Base-by-base conservation (phyloP, 192 early-diverging fungal species). In the Podila horticola region DNA sequence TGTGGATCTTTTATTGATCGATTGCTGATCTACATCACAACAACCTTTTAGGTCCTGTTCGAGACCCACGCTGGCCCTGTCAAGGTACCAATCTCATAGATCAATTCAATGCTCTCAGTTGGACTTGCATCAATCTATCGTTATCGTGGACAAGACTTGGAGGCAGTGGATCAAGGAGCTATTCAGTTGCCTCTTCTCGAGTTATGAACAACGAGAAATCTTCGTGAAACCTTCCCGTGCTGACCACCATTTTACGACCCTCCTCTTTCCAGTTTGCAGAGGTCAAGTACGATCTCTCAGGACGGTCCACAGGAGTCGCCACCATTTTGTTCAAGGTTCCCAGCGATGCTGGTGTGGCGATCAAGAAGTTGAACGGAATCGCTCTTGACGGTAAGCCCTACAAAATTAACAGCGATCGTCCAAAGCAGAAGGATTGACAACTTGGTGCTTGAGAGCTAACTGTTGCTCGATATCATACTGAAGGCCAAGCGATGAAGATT, bases 281-380 rank as follows among this genome's bases (percentile, higher is more conserved):
- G 17, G 66, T 81, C 71, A 81, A 85, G 41, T 90, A 85, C 74
- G 89, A 90, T 74, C 81, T 66, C 9, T 86, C 88, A 20, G 89
- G 89, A 58, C 74, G 89, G 22, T 87, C 88, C 30, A 88, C 79
- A 3, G 89, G 89, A 26, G 74, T 74, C 4, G 89, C 89, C 31
- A 83, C 74, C 24, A 66, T 89, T 28, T 61, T 64, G 29, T 90
- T 88, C 74, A 82, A 79, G 34, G 58, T 68, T 9, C n/a, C 74
- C 15, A 68, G n/a, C 8, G 84, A 85, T 68, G 86, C 89, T 36
- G 74, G 73, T 12, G 58, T 68, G 5, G 88, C 89, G 26, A 69
- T 87, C 30, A 69, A 85, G 57, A 90, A 86, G 63, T 84, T 85
- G 12, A 64, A 90, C 33, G 85, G 82, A 60, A 74, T 86, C n/a